Percentiles rank a stretch among this genome's conserved stretches.
phyloP scores from a whole-genome alignment of 768 basidiomycete genomes.

The Agrocybe pediades region DNA sequence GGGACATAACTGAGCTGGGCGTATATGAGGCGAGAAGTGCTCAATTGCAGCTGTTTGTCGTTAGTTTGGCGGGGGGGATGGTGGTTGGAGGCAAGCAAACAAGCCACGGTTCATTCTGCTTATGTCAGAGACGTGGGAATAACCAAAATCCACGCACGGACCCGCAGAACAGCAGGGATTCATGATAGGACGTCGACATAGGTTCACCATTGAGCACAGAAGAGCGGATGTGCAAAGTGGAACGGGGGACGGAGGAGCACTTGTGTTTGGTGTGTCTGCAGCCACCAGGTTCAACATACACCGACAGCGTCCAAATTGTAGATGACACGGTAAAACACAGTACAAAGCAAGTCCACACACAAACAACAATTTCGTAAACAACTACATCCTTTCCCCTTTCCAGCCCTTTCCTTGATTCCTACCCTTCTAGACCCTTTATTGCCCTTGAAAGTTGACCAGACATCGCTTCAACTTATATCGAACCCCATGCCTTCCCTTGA shows the following conservation, averaged over 20 bases:
- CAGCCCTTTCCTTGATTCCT: not conserved
- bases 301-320: constrained; percentile 71
- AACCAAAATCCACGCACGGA: constrained; percentile 57
- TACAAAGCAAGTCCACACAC: constrained; percentile 50
- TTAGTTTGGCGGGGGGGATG: constrained; percentile 42
- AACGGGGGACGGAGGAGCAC: constrained; percentile 31
- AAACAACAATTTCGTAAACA: constrained; percentile 38
- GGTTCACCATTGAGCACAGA: not conserved
- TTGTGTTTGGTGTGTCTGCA: constrained; percentile 47
- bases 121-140: constrained; percentile 65
- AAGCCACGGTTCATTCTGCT: constrained; percentile 45
- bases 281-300: constrained; percentile 60
- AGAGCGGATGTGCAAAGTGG: constrained; percentile 15
- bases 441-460: not conserved
- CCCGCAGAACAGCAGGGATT: constrained; percentile 29
- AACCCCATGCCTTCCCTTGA: not conserved
- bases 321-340: constrained; percentile 78
- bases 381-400: not conserved
- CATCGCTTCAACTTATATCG: not conserved
- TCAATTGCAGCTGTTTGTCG: constrained; percentile 35
- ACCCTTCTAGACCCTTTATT: not conserved
- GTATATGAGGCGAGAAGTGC: constrained; percentile 18
- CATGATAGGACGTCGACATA: not conserved
- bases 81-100: constrained; percentile 48
- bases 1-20: constrained; percentile 47